Evolutionary conservation across 352 stramenopile genomes (phyloP).

Genomic region (Phytopythium ostracodes): DNA sequence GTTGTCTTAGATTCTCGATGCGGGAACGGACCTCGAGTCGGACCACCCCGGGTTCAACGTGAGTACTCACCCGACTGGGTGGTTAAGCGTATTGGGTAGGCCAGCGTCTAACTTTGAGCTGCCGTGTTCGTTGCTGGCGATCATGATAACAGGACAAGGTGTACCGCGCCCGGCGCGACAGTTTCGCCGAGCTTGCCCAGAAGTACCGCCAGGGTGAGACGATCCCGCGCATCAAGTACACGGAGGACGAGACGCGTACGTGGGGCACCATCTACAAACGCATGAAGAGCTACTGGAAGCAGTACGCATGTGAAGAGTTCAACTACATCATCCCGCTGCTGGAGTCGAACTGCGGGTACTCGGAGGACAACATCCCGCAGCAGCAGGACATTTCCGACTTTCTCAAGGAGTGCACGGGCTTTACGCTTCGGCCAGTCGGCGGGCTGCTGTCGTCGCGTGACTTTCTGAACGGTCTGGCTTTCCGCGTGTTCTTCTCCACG

Average conservation of each 20-base stretch:
- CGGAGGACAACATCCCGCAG: conserved; percentile 93
- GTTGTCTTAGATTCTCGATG: conserved; percentile 87
- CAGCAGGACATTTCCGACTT: conserved; percentile 94
- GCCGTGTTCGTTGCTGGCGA: background rate
- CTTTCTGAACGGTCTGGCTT: conserved; percentile 97
- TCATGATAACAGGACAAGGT: conserved; percentile 51
- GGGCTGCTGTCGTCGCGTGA: conserved; percentile 95
- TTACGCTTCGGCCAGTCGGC: conserved; percentile 91
- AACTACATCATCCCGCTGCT: conserved; percentile 93
- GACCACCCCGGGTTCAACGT: conserved; percentile 96
- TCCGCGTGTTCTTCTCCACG: conserved; percentile 98
- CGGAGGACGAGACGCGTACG: conserved; percentile 88
- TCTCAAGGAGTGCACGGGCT: conserved; percentile 90
- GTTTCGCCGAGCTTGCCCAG: conserved; percentile 87
- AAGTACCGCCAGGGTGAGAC: conserved; percentile 88
- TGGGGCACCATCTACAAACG: conserved; percentile 92
- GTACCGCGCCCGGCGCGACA: conserved; percentile 88
- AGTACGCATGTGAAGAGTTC: conserved; percentile 97
- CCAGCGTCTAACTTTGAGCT: background rate
- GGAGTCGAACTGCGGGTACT: conserved; percentile 94
- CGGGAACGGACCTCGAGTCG: conserved; percentile 90
- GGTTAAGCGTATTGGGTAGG: background rate
- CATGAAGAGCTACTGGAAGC: conserved; percentile 91
- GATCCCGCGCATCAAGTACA: conserved; percentile 95
- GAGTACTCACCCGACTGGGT: conserved; percentile 17